Percentiles rank a stretch among this genome's conserved stretches.
Conservation (phyloP, 495 filamentous ascomycete species). For the Penicillium lividum region DNA sequence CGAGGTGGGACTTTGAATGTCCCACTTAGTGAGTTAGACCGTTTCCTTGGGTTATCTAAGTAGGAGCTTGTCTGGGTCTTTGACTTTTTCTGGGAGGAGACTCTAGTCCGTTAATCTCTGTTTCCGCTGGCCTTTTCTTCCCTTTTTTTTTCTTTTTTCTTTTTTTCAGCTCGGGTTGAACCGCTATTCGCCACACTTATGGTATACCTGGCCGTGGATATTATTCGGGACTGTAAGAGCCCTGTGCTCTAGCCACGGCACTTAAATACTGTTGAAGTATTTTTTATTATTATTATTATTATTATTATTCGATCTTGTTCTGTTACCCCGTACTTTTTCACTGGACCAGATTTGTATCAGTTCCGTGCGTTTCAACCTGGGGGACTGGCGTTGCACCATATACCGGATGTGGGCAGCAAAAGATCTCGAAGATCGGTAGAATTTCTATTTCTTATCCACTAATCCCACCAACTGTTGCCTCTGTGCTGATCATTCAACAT, state of each 20-base stretch:
- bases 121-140: constrained; percentile 15
- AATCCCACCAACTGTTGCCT: neutral
- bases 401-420: neutral
- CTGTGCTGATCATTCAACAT: constrained; percentile 1
- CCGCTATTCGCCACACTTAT: constrained; percentile 25
- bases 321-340: constrained; percentile 14
- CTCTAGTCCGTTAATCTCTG: constrained; percentile 9
- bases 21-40: neutral
- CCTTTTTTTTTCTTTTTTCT: constrained; percentile 11
- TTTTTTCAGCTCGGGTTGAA: constrained; percentile 21
- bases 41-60: constrained; percentile 1
- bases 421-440: too few species aligned
- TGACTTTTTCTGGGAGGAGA: constrained; percentile 4
- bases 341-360: neutral
- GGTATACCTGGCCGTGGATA: constrained; percentile 18
- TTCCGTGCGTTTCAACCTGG: constrained; percentile 2
- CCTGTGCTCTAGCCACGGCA: constrained; percentile 15
- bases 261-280: neutral
- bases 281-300: too few species aligned
- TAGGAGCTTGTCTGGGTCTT: constrained; percentile 18
- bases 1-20: constrained; percentile 1
- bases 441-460: neutral
- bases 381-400: neutral
- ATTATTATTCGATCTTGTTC: too few species aligned
- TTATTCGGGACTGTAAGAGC: constrained; percentile 8